phyloP scores from a whole-genome alignment of 2,329 filamentous ascomycete genomes.

The Hirsutella rhossiliensis region DNA sequence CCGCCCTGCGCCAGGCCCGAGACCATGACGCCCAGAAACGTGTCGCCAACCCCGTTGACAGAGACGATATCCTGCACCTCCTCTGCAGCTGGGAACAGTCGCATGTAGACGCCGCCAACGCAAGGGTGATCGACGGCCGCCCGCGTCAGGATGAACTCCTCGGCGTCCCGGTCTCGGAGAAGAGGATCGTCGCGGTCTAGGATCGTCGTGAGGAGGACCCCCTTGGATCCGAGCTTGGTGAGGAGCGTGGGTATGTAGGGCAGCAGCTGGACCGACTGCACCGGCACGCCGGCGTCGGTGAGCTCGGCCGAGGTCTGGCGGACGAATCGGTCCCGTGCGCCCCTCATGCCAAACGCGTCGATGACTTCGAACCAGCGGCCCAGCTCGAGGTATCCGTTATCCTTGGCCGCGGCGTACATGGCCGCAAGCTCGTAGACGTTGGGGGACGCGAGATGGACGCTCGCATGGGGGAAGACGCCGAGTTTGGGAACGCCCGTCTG shows the following conservation, averaged over 20 bases:
- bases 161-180: conserved; percentile 47
- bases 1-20: conserved; percentile 57
- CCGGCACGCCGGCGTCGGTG: conserved; percentile 70
- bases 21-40: conserved; percentile 76
- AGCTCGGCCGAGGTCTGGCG: conserved; percentile 53
- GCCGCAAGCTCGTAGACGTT: conserved; percentile 72
- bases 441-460: conserved; percentile 67
- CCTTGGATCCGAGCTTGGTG: conserved; percentile 67
- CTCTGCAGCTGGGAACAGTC: conserved; percentile 54
- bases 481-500: conserved; percentile 25
- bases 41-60: conserved; percentile 92
- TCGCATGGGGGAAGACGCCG: conserved; percentile 44
- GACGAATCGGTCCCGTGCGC: conserved; percentile 61
- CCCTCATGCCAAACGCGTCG: conserved; percentile 64
- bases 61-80: conserved; percentile 63
- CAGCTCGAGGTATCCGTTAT: conserved; percentile 55
- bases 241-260: conserved; percentile 79
- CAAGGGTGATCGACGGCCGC: conserved; percentile 36
- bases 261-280: conserved; percentile 72
- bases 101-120: conserved; percentile 74
- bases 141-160: conserved; percentile 61
- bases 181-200: conserved; percentile 56
- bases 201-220: conserved; percentile 65
- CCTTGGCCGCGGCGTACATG: conserved; percentile 62
- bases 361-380: conserved; percentile 69